Evolutionary conservation across 108 stramenopile genomes (phyloP), one percentile per base, ranked within the genome.

Genomic region (Stephanodiscus triporus): DNA sequence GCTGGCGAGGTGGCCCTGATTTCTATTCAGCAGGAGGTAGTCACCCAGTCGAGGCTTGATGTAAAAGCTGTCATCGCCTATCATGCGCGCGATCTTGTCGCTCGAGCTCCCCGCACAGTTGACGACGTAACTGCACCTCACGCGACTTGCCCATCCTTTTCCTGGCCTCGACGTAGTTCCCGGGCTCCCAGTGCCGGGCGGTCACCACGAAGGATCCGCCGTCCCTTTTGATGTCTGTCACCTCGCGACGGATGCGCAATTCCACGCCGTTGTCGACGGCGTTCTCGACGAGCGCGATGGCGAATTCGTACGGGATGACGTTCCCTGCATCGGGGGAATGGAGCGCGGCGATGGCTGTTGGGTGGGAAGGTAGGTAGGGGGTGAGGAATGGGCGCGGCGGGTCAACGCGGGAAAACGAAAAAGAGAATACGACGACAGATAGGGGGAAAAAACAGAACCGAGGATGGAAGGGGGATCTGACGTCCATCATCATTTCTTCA

Each of bases 251-350:
- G 65, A 91, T 91, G 10, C 89, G 77, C n/a, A 94, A 63, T 68
- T 94, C 88, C 9, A 90, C 90, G 23, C 93, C 93, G 72, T 94
- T 94, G 71, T 91, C 91, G 4, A 89, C 89, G 2, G 93, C 93
- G 75, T 94, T 94, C 75, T 94, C 93, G 23, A 83, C 86, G 26
- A 94, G 62, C 6, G 91, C 91, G 67, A 90, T 89, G 20, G 90
- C 85, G 75, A 72, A 94, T 58, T 90, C 93, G 66, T 94, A 94
- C 2, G 93, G 93, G 43, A 91, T 90, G 6, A 94, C 88, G 73
- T 91, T 91, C 0, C 91, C 93, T 14, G 93, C 93, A 80, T 89
- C 87, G 10, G 93, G 93, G 57, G 86, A 69, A 68, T 86, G 82
- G 47, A 94, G 69, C 8, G 91, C 93, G 1, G 89, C 93, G 63